Conservation (phyloP, 257 asterid genomes). For the Nicotiana benthamiana region DNA sequence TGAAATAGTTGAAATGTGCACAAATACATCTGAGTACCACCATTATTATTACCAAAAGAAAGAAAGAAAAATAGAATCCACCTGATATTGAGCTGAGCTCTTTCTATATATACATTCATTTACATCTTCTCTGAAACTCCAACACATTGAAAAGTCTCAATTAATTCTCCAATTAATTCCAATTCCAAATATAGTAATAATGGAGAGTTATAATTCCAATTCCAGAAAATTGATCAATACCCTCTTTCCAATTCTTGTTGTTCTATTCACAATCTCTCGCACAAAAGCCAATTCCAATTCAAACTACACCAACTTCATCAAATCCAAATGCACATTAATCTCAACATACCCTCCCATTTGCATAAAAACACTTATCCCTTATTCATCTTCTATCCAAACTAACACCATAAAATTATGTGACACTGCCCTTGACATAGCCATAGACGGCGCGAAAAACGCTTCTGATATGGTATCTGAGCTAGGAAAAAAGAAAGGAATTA, state of each 20-base stretch:
- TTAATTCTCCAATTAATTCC: not conserved
- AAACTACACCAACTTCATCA: constrained; percentile 28
- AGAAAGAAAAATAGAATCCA: not conserved
- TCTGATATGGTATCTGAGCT: constrained; percentile 23
- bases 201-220: not conserved
- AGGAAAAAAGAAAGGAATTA: constrained; percentile 22
- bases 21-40: not conserved
- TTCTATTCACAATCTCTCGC: not conserved
- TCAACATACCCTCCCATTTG: constrained; percentile 50
- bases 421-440: constrained; percentile 43
- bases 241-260: not conserved
- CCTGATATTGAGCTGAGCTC: not conserved
- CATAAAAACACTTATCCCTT: constrained; percentile 43
- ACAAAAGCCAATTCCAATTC: not conserved
- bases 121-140: not conserved
- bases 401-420: constrained; percentile 41
- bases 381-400: constrained; percentile 35
- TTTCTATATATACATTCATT: not conserved
- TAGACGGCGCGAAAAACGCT: constrained; percentile 30
- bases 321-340: constrained; percentile 28
- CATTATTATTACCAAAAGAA: not conserved
- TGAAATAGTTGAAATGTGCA: not conserved
- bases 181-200: not conserved
- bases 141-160: not conserved
- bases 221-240: not conserved